Percentiles rank a stretch among this genome's conserved stretches.
Evolutionary conservation across 352 stramenopile genomes (phyloP).

Genomic region (Phytophthora tubulina): DNA sequence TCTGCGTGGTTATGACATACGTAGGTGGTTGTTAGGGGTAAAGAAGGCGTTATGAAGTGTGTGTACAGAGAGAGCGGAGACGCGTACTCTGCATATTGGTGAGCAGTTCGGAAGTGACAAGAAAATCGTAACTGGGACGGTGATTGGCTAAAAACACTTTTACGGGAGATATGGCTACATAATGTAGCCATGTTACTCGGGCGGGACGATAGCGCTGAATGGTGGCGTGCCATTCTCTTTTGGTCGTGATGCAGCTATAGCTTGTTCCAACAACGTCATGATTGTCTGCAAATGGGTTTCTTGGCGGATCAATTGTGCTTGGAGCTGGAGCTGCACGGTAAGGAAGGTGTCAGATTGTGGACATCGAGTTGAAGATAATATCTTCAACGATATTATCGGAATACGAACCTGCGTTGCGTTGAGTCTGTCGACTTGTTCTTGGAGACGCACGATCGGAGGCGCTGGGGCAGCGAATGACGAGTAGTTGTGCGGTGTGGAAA

Average conservation of each 20-base stretch:
- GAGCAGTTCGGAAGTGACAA: slow-evolving; percentile 8
- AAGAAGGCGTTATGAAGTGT: not conserved
- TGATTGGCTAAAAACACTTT: slow-evolving; percentile 23
- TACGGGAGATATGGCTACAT: slow-evolving; percentile 28
- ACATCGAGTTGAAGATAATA: too few species aligned
- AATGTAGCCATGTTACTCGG: slow-evolving; percentile 37
- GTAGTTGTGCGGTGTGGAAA: slow-evolving; percentile 33
- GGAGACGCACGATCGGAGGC: slow-evolving; percentile 39
- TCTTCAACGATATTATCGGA: too few species aligned
- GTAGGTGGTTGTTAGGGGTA: slow-evolving; percentile 2
- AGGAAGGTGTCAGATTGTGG: not conserved
- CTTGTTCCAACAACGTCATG: slow-evolving; percentile 49
- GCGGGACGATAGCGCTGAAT: slow-evolving; percentile 62
- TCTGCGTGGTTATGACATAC: slow-evolving; percentile 44
- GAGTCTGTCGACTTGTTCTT: slow-evolving; percentile 69
- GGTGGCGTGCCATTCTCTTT: slow-evolving; percentile 38
- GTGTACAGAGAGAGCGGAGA: not conserved
- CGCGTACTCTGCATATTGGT: slow-evolving; percentile 39
- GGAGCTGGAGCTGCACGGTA: slow-evolving; percentile 51
- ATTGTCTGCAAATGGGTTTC: slow-evolving; percentile 71
- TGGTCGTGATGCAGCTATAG: slow-evolving; percentile 21
- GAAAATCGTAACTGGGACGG: not conserved
- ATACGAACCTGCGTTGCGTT: slow-evolving; percentile 58
- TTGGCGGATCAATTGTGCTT: slow-evolving; percentile 65
- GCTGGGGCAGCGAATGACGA: slow-evolving; percentile 28